Base-by-base conservation (phyloP, 306 rosid species). In the Pterocarpus santalinus region DNA sequence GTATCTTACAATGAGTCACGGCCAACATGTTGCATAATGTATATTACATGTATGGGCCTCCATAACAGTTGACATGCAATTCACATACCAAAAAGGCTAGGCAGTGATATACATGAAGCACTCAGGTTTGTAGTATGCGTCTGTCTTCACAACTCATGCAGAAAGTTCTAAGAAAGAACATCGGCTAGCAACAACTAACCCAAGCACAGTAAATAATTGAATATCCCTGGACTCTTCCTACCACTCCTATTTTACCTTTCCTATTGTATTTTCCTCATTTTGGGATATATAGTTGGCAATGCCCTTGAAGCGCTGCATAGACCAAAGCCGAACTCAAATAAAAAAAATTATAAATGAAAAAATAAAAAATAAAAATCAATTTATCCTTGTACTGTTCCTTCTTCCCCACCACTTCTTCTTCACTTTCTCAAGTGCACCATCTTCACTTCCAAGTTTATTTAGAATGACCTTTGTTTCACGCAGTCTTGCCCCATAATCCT, bases 321-420 rank as follows among this genome's bases (percentile, higher is more conserved):
- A 65, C 56, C 83, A 75, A 85, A 74, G 51, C 60, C 73, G 60
- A 69, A 63, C 55, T 32, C 39, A 35, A 65, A 17, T 22, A 73
- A 9, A 28, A 73, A 28, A 73, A 5, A 35, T 2, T 38, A 38
- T 6, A 38, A 38, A 38, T 38, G 41, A 4, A 38, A 38, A 38
- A 38, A 38, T 4, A 4, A 38, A 38, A 38, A 38, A 38, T 38
- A 5, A 38, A 38, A 58, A 73, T 90, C 81, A 94, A 88, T 80
- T 94, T 72, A 90, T 90, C 91, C 94, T 89, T 14, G 94, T 69
- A 89, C 98, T 93, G 86, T 95, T 95, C 87, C 93, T 90, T 89
- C 99, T 92, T 74, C 86, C 93, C 99, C 99, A 95, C 99, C 99
- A 95, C 43, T 85, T 95, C 86, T 87, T 94, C 88, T 93, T 95